Percentiles rank a stretch among this genome's conserved stretches.
These are phyloP conservation scores for Rhynchospora pubera DNA, from an alignment of 176 grass and related monocot genomes.

Conservation along the genomic window DNA sequence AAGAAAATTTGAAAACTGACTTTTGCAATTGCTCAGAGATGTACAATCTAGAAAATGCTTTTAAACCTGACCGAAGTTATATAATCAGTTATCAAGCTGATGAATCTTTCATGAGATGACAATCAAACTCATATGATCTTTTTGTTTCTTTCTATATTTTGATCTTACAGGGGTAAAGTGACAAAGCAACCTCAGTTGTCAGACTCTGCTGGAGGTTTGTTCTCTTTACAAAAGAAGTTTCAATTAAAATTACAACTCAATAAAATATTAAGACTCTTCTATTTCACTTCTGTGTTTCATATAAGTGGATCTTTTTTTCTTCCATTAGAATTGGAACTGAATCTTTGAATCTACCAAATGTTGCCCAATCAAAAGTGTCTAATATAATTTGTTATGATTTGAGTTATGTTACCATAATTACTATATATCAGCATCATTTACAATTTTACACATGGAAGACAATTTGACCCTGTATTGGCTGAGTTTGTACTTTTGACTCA, in stretches of 20 bases:
- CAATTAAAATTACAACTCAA: not conserved
- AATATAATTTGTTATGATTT: not conserved
- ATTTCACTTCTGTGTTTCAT: not conserved
- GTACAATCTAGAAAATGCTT: not conserved
- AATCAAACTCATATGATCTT: not conserved
- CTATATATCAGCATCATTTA: no score
- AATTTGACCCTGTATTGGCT: not conserved
- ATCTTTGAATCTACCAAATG: not conserved
- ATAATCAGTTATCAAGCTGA: not conserved
- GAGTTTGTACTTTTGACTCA: no score
- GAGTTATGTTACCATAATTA: no score
- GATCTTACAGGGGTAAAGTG: not conserved
- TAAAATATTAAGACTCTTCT: not conserved
- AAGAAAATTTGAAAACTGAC: not conserved
- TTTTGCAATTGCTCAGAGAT: not conserved
- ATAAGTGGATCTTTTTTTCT: not conserved
- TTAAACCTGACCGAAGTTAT: not conserved
- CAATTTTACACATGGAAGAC: not conserved
- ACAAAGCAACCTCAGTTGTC: not conserved
- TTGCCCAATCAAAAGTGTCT: not conserved
- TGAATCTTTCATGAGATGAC: not conserved
- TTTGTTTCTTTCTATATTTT: not conserved
- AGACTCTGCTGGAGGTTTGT: conserved; percentile 4
- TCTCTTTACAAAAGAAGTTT: not conserved
- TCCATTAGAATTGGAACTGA: not conserved